phyloP scores from a whole-genome alignment of 768 basidiomycete species.

The Dioszegia aurantiaca region DNA sequence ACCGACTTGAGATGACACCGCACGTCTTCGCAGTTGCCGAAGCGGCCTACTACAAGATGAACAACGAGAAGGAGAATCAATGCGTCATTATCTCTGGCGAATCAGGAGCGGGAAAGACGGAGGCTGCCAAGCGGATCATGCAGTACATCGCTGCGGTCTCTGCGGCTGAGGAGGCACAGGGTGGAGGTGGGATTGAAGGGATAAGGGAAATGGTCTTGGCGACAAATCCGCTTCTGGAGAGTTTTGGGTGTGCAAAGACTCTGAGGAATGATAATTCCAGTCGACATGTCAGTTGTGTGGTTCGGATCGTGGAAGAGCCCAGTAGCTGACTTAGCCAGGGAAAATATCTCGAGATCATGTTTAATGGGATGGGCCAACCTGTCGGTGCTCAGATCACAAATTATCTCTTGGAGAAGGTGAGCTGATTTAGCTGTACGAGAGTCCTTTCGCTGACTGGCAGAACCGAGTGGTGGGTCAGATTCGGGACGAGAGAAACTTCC shows the following conservation, averaged over 20 bases:
- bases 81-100: slow-evolving; percentile 99
- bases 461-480: slow-evolving; percentile 85
- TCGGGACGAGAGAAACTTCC: slow-evolving; percentile 92
- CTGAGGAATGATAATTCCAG: slow-evolving; percentile 97
- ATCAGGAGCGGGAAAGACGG: slow-evolving; percentile 98
- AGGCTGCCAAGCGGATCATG: slow-evolving; percentile 99
- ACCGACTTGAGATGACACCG: slow-evolving; percentile 93
- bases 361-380: slow-evolving; percentile 86
- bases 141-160: slow-evolving; percentile 98
- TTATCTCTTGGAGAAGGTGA: slow-evolving; percentile 93
- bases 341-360: slow-evolving; percentile 99
- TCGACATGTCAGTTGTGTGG: slow-evolving; percentile 74
- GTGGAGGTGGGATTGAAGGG: slow-evolving; percentile 81
- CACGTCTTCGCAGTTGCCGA: slow-evolving; percentile 98
- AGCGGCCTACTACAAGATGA: slow-evolving; percentile 98
- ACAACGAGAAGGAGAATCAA: slow-evolving; percentile 97
- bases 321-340: slow-evolving; percentile 60
- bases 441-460: slow-evolving; percentile 29
- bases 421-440: slow-evolving; percentile 39
- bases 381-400: slow-evolving; percentile 98
- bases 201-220: slow-evolving; percentile 99
- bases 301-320: background rate
- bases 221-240: slow-evolving; percentile 93
- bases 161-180: slow-evolving; percentile 58
- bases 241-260: slow-evolving; percentile 98